Evolutionary conservation across 2,329 filamentous ascomycete species (phyloP).

Genomic region (Penicillium sp.): DNA sequence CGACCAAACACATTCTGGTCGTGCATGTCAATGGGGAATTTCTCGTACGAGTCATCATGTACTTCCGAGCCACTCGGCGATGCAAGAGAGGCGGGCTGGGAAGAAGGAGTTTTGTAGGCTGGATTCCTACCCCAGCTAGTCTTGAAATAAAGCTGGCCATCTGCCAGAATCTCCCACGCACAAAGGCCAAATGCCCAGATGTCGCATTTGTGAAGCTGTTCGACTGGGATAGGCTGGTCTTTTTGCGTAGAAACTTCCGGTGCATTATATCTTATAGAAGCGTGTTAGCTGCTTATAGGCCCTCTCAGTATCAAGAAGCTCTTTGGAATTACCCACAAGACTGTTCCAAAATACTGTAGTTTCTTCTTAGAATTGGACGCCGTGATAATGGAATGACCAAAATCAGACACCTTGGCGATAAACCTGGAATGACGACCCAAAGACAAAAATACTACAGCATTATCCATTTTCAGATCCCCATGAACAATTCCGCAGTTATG

Average conservation of each 20-base stretch:
- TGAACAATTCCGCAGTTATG: constrained; percentile 35
- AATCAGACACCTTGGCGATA: too few species aligned
- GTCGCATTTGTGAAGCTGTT: constrained; percentile 22
- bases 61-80: too few species aligned
- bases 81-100: too few species aligned
- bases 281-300: background rate
- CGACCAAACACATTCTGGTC: too few species aligned
- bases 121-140: constrained; percentile 1
- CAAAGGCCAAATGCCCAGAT: constrained; percentile 23
- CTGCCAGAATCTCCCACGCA: constrained; percentile 18
- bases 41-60: too few species aligned
- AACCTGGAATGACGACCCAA: constrained; percentile 11
- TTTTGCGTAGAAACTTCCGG: constrained; percentile 15
- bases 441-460: constrained; percentile 29
- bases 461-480: constrained; percentile 36
- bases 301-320: background rate
- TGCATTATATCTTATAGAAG: constrained; percentile 16
- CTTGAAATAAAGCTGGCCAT: constrained; percentile 13
- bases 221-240: constrained; percentile 10
- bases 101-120: too few species aligned
- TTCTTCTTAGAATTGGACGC: too few species aligned
- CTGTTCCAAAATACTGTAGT: too few species aligned
- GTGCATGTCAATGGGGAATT: too few species aligned
- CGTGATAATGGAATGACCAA: too few species aligned
- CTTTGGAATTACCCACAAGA: constrained; percentile 13